Evolutionary conservation across 2,329 filamentous ascomycete species (phyloP).

Genomic region (Cadophora sp.): DNA sequence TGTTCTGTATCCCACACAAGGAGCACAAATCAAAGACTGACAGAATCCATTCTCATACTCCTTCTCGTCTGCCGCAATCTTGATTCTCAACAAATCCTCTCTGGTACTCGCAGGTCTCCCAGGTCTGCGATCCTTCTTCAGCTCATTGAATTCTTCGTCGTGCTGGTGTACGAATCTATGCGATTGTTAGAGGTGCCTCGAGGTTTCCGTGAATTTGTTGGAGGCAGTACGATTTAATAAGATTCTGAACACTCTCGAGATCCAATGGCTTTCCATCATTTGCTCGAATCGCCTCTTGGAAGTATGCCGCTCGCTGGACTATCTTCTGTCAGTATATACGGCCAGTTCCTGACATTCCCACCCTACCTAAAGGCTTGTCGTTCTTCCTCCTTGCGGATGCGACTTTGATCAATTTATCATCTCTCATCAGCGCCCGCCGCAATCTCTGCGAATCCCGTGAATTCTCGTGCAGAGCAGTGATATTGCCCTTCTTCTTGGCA

Average conservation of each 20-base stretch:
- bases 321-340: slow-evolving; percentile 30
- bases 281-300: slow-evolving; percentile 69
- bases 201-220: slow-evolving; percentile 44
- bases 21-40: slow-evolving; percentile 48
- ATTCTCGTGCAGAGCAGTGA: slow-evolving; percentile 82
- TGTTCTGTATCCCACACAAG: neutral
- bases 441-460: slow-evolving; percentile 86
- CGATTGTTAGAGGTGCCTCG: slow-evolving; percentile 20
- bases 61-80: slow-evolving; percentile 72
- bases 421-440: slow-evolving; percentile 78
- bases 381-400: slow-evolving; percentile 73
- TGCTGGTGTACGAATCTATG: slow-evolving; percentile 70
- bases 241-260: slow-evolving; percentile 62
- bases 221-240: slow-evolving; percentile 65
- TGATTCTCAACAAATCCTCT: slow-evolving; percentile 79
- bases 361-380: slow-evolving; percentile 74
- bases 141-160: slow-evolving; percentile 70
- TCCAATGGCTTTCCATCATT: slow-evolving; percentile 58
- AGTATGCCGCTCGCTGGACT: slow-evolving; percentile 75
- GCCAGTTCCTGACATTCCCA: slow-evolving; percentile 8
- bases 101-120: slow-evolving; percentile 79
- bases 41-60: slow-evolving; percentile 87
- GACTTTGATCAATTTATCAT: slow-evolving; percentile 80
- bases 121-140: slow-evolving; percentile 74
- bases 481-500: slow-evolving; percentile 80